Base-by-base conservation (phyloP, 768 basidiomycete genomes). In the Crassisporium funariophilum region DNA sequence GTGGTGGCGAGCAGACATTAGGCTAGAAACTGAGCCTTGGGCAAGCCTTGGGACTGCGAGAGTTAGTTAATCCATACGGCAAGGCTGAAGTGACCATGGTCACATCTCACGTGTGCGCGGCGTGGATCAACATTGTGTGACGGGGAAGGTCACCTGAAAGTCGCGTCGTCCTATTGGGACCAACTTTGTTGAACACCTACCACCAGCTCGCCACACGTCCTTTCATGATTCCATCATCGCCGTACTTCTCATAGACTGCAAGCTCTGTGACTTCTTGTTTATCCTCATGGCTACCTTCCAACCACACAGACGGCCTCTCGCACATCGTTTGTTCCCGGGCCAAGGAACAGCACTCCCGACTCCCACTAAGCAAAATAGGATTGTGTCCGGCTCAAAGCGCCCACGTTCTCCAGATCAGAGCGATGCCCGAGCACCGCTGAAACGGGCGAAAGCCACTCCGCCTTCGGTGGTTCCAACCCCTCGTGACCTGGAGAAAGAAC, bases 1-100 rank as follows among this genome's bases (percentile, higher is more conserved):
- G 47, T 73, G 72, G 55, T 76, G 78, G 48, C 79, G 72, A 49
- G 74, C 73, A 36, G 78, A 73, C 41, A 76, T 78, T 67, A 75
- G 81, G 46, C 70, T 67, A 79, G 78, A 81, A 82, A 20, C 43
- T 19, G 29, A 27, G 48, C 20, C 20, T 33, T 23, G 12, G n/a
- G 33, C 33, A 25, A 27, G 36, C 25, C 25, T 37, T 36, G 42
- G 38, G 41, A 35, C 41, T 22, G 16, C 31, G 44, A 31, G 39
- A 35, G 45, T 37, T 47, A 42, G 34, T 27, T 23, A 33, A 25
- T 9, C 19, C 35, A 44, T n/a, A 24, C 39, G 46, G 36, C 37
- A 41, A 40, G 47, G 17, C 31, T 40, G 29, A 31, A 37, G 24
- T 46, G 44, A 44, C n/a, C 27, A 42, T 5, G 0, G 53, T 56